Conservation (phyloP, 176 grass and related monocot species). For the Juncus inflexus region DNA sequence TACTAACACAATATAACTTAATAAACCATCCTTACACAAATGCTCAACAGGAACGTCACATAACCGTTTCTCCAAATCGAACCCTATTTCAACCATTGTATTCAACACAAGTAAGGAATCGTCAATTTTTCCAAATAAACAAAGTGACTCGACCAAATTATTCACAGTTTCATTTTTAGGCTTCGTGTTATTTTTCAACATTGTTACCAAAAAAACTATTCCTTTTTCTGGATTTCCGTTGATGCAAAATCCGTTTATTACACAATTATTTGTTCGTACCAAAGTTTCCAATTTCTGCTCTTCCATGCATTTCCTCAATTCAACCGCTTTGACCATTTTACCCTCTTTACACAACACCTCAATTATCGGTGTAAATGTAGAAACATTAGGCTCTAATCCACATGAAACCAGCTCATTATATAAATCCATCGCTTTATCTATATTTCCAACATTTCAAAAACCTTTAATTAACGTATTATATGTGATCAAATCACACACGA, state of each 20-base stretch:
- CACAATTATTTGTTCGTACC: conserved; percentile 47
- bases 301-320: conserved; percentile 64
- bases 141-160: conserved; percentile 41
- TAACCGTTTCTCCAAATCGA: conserved; percentile 21
- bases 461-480: conserved; percentile 69
- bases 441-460: conserved; percentile 52
- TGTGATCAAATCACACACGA: conserved; percentile 51
- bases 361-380: conserved; percentile 61
- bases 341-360: conserved; percentile 52
- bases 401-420: conserved; percentile 38
- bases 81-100: conserved; percentile 61
- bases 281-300: conserved; percentile 52
- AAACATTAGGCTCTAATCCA: conserved; percentile 46
- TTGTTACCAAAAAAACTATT: conserved; percentile 61
- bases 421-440: conserved; percentile 33
- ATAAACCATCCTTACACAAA: conserved; percentile 35
- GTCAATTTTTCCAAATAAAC: conserved; percentile 32
- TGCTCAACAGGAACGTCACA: conserved; percentile 48
- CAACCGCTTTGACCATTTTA: conserved; percentile 39
- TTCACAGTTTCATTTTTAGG: conserved; percentile 43
- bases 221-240: conserved; percentile 46
- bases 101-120: conserved; percentile 60
- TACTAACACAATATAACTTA: conserved; percentile 25
- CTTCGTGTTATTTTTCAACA: conserved; percentile 72
- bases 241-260: conserved; percentile 67